Percentiles rank a stretch among this genome's conserved stretches.
Conservation (phyloP, 257 asterid genomes). For the Fraxinus pennsylvanica region DNA sequence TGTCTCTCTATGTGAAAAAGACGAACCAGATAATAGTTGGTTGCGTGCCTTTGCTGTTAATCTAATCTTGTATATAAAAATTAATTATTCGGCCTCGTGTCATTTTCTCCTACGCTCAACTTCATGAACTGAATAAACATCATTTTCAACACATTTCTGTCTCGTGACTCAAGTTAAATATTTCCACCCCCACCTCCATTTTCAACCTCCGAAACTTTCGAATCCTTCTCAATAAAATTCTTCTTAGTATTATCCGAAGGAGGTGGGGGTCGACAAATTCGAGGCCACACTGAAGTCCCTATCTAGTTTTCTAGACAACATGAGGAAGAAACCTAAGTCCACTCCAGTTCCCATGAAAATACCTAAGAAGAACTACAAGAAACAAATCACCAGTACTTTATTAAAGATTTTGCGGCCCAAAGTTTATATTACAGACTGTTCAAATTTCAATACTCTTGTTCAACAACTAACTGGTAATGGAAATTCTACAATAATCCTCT, state of each 20-base stretch:
- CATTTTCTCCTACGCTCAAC: not conserved
- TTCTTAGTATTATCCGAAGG: constrained; percentile 33
- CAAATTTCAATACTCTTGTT: constrained; percentile 51
- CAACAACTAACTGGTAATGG: constrained; percentile 49
- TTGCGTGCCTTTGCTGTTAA: constrained; percentile 32
- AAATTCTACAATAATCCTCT: not conserved
- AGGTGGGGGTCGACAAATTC: constrained; percentile 16
- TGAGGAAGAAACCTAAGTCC: constrained; percentile 37
- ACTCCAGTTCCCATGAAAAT: constrained; percentile 13
- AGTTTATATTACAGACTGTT: constrained; percentile 46
- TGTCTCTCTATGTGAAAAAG: not conserved
- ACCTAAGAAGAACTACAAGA: constrained; percentile 31
- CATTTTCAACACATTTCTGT: constrained; percentile 44
- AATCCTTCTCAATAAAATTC: no score
- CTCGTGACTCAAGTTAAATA: not conserved
- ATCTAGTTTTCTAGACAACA: not conserved
- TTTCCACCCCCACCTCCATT: no score
- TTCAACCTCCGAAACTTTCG: not conserved
- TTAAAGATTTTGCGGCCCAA: constrained; percentile 39
- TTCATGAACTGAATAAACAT: constrained; percentile 26
- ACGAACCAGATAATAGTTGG: constrained; percentile 19
- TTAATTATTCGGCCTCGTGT: not conserved
- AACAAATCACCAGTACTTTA: constrained; percentile 14
- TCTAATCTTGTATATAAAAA: not conserved
- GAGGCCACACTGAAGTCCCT: constrained; percentile 20